Conservation (phyloP, 371 early-diverging fungal genomes). For the Mortierella sp. region DNA sequence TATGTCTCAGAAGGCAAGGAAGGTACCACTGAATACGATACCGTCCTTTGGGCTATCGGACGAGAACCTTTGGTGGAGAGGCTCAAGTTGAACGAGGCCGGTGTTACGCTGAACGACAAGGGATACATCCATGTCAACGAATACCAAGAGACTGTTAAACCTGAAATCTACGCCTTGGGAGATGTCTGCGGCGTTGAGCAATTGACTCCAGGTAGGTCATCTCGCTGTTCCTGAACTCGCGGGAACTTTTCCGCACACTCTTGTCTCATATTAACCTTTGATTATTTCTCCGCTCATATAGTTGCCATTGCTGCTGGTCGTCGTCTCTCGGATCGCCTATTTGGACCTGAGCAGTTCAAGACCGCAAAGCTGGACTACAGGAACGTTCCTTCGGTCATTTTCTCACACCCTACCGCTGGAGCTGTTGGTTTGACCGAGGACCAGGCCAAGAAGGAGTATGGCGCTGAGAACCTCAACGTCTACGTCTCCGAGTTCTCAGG, state of each 20-base stretch:
- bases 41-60: conserved; percentile 90
- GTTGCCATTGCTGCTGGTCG: conserved; percentile 97
- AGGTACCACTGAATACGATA: conserved; percentile 66
- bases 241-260: not conserved
- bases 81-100: conserved; percentile 76
- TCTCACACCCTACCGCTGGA: conserved; percentile 95
- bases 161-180: conserved; percentile 90
- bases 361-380: conserved; percentile 87
- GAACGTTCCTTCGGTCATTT: conserved; percentile 96
- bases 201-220: conserved; percentile 85
- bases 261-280: not conserved
- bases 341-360: conserved; percentile 78
- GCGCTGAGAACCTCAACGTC: conserved; percentile 83
- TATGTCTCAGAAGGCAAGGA: conserved; percentile 55
- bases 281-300: conserved; percentile 2
- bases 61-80: conserved; percentile 79
- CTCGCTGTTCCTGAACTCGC: not conserved
- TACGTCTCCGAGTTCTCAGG: conserved; percentile 91
- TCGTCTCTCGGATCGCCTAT: conserved; percentile 90
- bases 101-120: conserved; percentile 68
- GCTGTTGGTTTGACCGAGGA: conserved; percentile 90
- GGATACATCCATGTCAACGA: conserved; percentile 85
- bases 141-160: conserved; percentile 83
- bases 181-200: conserved; percentile 93
- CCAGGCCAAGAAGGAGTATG: conserved; percentile 80